Conservation (phyloP, 805 yeast species). For the Starmerella etchellsii region DNA sequence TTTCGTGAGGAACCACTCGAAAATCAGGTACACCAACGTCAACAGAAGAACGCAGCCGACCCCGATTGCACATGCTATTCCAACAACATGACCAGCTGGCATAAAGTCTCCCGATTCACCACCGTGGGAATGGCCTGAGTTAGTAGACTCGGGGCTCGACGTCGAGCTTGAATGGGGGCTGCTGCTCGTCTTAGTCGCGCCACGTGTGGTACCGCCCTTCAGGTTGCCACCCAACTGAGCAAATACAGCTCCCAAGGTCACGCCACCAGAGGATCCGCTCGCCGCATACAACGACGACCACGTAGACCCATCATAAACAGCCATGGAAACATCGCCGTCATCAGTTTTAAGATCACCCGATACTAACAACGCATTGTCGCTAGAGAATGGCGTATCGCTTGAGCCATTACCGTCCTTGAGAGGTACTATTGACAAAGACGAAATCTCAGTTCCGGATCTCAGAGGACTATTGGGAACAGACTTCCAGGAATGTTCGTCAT, state of each 20-base stretch:
- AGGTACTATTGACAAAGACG: slow-evolving; percentile 6
- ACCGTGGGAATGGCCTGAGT: background rate
- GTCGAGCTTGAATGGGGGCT: background rate
- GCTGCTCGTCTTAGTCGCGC: too few relatives aligned
- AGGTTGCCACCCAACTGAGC: slow-evolving; percentile 21
- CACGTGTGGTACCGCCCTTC: slow-evolving; percentile 5
- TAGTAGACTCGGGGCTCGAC: background rate
- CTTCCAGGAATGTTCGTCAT: slow-evolving; percentile 6
- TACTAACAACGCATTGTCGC: slow-evolving; percentile 39
- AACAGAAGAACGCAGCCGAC: slow-evolving; percentile 37
- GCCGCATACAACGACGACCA: slow-evolving; percentile 55
- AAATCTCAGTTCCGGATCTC: background rate
- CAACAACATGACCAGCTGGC: slow-evolving; percentile 51
- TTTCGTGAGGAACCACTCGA: slow-evolving; percentile 6
- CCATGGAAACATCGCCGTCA: slow-evolving; percentile 36
- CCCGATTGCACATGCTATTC: slow-evolving; percentile 56
- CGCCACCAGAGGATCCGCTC: slow-evolving; percentile 19
- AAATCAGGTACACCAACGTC: slow-evolving; percentile 31
- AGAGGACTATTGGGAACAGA: slow-evolving; percentile 2
- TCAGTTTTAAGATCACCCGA: slow-evolving; percentile 42
- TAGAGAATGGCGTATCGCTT: slow-evolving; percentile 15
- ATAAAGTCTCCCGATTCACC: slow-evolving; percentile 20
- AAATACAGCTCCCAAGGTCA: slow-evolving; percentile 22
- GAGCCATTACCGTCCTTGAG: background rate
- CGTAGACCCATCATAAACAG: slow-evolving; percentile 46